Evolutionary conservation across 2,329 filamentous ascomycete species (phyloP).

Genomic region (Calonectria pseudoreteaudii): DNA sequence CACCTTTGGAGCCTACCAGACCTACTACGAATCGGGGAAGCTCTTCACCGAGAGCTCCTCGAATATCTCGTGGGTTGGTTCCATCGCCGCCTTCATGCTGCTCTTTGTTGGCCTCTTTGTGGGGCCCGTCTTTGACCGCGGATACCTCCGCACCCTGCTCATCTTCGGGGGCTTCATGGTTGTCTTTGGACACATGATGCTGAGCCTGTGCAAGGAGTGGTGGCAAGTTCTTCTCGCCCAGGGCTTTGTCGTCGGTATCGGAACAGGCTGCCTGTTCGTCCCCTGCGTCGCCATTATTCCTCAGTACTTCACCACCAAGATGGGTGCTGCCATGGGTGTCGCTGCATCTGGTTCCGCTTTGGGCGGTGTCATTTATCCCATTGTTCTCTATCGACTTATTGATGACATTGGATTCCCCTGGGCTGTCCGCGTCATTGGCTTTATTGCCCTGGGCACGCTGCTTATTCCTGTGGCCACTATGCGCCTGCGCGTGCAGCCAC

Average conservation of each 20-base stretch:
- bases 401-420: neutral
- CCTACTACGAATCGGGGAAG: neutral
- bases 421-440: neutral
- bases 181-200: slow-evolving; percentile 61
- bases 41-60: slow-evolving; percentile 39
- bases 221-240: slow-evolving; percentile 60
- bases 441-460: neutral
- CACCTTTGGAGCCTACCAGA: neutral
- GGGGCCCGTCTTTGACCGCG: slow-evolving; percentile 61
- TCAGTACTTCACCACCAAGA: slow-evolving; percentile 45
- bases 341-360: neutral
- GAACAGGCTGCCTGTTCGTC: slow-evolving; percentile 54
- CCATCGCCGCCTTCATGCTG: slow-evolving; percentile 60
- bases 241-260: slow-evolving; percentile 58
- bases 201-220: slow-evolving; percentile 50
- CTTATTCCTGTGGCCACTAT: neutral
- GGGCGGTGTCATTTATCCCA: neutral
- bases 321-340: slow-evolving; percentile 40
- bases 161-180: slow-evolving; percentile 54
- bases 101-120: slow-evolving; percentile 43
- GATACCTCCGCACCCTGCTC: slow-evolving; percentile 56
- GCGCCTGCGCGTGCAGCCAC: neutral
- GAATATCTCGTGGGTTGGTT: slow-evolving; percentile 55
- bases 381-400: slow-evolving; percentile 1
- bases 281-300: slow-evolving; percentile 50